These are phyloP conservation scores for Glycine latifolia DNA, from an alignment of 306 rosid genomes.

Conservation along the genomic window DNA sequence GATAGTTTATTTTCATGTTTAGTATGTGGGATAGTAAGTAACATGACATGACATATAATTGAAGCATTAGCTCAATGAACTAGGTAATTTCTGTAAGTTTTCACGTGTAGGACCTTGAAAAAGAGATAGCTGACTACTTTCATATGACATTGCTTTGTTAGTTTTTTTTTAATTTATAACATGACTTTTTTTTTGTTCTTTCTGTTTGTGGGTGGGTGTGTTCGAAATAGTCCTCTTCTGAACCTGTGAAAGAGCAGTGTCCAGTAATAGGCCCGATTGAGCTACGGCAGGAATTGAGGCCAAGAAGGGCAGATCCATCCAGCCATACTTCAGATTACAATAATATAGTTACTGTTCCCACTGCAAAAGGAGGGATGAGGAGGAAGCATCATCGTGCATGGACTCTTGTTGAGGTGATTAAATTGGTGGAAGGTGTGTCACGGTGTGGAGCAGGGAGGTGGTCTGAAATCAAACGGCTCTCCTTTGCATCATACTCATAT, in stretches of 20 bases:
- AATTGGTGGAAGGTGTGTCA: slow-evolving; percentile 91
- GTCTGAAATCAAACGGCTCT: slow-evolving; percentile 95
- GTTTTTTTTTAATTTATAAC: slow-evolving; percentile 17
- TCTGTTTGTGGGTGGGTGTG: slow-evolving; percentile 32
- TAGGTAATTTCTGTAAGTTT: background rate
- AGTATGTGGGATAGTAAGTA: too few species aligned
- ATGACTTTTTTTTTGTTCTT: slow-evolving; percentile 38
- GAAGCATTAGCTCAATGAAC: too few species aligned
- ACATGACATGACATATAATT: slow-evolving; percentile 6
- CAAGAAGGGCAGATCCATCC: slow-evolving; percentile 55
- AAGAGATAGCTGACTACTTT: slow-evolving; percentile 34
- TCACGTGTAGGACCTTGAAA: background rate
- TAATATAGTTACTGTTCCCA: slow-evolving; percentile 62
- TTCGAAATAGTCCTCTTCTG: slow-evolving; percentile 57
- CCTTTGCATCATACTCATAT: slow-evolving; percentile 82
- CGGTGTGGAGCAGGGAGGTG: slow-evolving; percentile 95
- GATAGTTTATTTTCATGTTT: too few species aligned
- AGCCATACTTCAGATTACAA: slow-evolving; percentile 62
- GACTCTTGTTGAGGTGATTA: slow-evolving; percentile 88
- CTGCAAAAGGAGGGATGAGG: slow-evolving; percentile 89
- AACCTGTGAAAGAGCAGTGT: slow-evolving; percentile 59
- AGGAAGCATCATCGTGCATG: slow-evolving; percentile 98
- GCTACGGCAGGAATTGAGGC: slow-evolving; percentile 52
- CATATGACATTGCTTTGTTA: slow-evolving; percentile 10
- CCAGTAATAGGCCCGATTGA: slow-evolving; percentile 50